Evolutionary conservation across 257 asterid genomes (phyloP).

Genomic region (Thymus mandschuricus): DNA sequence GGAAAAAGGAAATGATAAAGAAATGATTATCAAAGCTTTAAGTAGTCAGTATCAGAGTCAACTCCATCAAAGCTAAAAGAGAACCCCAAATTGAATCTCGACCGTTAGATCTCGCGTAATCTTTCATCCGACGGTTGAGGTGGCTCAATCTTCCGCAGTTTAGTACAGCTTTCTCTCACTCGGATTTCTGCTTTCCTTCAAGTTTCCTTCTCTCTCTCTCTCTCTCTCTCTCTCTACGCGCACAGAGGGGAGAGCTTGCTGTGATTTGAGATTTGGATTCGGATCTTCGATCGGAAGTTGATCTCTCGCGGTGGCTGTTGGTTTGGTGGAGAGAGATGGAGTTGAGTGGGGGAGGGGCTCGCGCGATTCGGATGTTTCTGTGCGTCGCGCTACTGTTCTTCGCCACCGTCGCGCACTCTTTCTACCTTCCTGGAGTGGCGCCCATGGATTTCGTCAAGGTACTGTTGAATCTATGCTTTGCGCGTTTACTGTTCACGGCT

Average conservation of each 20-base stretch:
- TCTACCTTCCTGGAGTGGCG: slow-evolving; percentile 92
- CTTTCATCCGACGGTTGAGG: slow-evolving; percentile 16
- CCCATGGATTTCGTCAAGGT: slow-evolving; percentile 84
- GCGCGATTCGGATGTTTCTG: slow-evolving; percentile 33
- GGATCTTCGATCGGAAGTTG: slow-evolving; percentile 22
- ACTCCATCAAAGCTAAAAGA: neutral
- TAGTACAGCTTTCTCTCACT: slow-evolving; percentile 6
- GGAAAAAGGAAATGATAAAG: too few relatives aligned
- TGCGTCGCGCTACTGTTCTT: slow-evolving; percentile 45
- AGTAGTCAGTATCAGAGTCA: slow-evolving; percentile 5
- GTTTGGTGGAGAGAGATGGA: slow-evolving; percentile 26
- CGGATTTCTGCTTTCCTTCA: slow-evolving; percentile 18
- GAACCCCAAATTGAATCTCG: neutral
- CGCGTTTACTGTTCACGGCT: neutral
- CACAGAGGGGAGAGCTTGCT: neutral
- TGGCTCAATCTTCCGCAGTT: neutral
- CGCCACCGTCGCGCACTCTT: slow-evolving; percentile 49
- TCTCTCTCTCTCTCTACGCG: neutral
- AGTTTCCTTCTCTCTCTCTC: slow-evolving; percentile 6
- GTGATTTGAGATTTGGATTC: slow-evolving; percentile 14
- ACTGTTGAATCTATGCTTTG: neutral
- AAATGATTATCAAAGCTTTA: too few relatives aligned
- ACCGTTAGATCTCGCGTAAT: neutral
- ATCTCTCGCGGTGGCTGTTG: too few relatives aligned
- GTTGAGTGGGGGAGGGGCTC: slow-evolving; percentile 35